Conservation (phyloP, 192 early-diverging fungal genomes). For the Powellomyces hirtus region DNA sequence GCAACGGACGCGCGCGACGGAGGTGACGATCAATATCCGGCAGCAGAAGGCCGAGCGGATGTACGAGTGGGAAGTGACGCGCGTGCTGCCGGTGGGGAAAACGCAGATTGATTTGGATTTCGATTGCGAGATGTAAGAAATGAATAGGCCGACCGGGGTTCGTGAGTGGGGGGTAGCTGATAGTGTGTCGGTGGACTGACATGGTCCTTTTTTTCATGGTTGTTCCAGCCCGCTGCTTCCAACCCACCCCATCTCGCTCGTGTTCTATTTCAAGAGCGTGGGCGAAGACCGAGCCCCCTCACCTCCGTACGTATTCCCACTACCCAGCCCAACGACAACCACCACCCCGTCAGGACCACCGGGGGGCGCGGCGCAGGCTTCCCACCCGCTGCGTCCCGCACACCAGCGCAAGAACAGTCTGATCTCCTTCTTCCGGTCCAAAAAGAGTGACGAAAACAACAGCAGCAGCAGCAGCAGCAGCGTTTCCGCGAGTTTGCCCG, state of each 20-base stretch:
- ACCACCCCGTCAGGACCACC: background rate
- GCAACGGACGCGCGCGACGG: background rate
- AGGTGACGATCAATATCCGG: conserved; percentile 20
- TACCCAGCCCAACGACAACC: background rate
- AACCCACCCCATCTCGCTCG: conserved; percentile 15
- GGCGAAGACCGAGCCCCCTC: background rate
- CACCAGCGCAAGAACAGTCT: conserved; percentile 4
- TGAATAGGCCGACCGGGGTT: too few relatives aligned
- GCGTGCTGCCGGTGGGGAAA: background rate
- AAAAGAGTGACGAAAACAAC: background rate
- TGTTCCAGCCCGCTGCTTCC: conserved; percentile 4
- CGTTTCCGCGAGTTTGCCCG: background rate
- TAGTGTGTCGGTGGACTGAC: too few relatives aligned
- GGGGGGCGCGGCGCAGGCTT: background rate
- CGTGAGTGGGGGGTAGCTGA: too few relatives aligned
- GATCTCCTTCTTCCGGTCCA: conserved; percentile 10
- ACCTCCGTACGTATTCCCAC: background rate
- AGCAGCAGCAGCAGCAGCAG: background rate
- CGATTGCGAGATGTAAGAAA: conserved; percentile 28
- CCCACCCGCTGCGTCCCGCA: background rate
- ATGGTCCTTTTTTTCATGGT: background rate
- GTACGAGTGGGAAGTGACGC: conserved; percentile 11
- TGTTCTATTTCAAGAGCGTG: conserved; percentile 15
- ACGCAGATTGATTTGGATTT: background rate
- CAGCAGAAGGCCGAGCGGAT: conserved; percentile 13